A percentile compares a stretch with the other conserved stretches of the same genome.
These are phyloP conservation scores for Blastocystis hominis DNA, from an alignment of 352 stramenopile genomes.

Conservation along the genomic window DNA sequence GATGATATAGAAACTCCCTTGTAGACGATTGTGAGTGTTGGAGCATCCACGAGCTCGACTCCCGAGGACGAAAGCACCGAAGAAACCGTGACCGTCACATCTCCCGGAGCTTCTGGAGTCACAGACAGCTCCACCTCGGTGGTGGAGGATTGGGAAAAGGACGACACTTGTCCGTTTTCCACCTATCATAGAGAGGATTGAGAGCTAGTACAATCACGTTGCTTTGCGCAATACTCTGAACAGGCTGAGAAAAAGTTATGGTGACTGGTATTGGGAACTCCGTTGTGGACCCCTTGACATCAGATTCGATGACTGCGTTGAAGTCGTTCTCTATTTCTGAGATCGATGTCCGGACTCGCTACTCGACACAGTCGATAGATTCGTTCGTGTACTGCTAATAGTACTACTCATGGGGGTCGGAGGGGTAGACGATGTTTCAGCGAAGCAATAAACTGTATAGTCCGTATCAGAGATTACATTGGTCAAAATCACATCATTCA, in stretches of 20 bases:
- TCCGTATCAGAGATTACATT: conserved; percentile 32
- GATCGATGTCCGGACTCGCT: too few relatives aligned
- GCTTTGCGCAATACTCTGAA: background rate
- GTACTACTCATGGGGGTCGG: background rate
- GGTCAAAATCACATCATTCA: conserved; percentile 22
- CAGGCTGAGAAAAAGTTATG: background rate
- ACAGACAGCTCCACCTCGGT: background rate
- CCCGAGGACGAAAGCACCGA: background rate
- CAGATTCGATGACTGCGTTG: background rate
- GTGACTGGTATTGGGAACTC: background rate
- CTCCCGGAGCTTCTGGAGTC: background rate
- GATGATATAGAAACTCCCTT: background rate
- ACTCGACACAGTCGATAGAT: background rate
- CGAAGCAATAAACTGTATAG: conserved; percentile 33
- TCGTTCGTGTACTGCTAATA: background rate
- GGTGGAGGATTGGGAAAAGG: background rate
- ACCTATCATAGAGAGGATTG: background rate
- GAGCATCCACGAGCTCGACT: background rate
- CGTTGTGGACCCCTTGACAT: background rate
- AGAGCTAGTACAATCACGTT: background rate
- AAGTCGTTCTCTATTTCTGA: conserved; percentile 18
- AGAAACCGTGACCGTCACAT: background rate
- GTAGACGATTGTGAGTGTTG: background rate
- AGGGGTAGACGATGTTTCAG: background rate
- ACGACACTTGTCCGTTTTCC: background rate